These are phyloP conservation scores for Ogataea wickerhamii DNA, from an alignment of 805 yeast genomes.

Conservation along the genomic window DNA sequence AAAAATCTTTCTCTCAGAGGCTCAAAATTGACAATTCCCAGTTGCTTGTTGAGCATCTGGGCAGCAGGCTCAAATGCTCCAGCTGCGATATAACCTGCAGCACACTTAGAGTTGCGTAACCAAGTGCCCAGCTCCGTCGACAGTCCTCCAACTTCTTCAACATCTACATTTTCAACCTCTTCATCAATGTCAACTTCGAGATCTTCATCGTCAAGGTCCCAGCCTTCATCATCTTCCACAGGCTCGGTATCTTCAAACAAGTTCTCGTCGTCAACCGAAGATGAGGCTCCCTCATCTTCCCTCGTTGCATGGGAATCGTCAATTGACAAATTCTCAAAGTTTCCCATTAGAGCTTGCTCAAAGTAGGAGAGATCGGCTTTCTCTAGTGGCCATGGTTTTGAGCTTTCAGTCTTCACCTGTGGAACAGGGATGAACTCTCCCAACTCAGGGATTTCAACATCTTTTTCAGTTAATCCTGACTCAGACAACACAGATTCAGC, in stretches of 20 bases:
- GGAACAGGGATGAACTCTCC: slow-evolving; percentile 43
- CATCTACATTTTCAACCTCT: slow-evolving; percentile 37
- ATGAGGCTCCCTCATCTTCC: slow-evolving; percentile 6
- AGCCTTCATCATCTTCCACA: slow-evolving; percentile 65
- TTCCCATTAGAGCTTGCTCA: slow-evolving; percentile 79
- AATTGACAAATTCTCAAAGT: slow-evolving; percentile 59
- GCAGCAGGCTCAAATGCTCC: slow-evolving; percentile 97
- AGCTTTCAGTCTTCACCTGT: slow-evolving; percentile 43
- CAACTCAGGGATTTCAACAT: slow-evolving; percentile 43
- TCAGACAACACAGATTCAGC: slow-evolving; percentile 71
- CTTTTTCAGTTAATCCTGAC: slow-evolving; percentile 59
- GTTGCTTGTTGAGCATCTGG: slow-evolving; percentile 83
- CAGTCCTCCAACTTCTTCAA: slow-evolving; percentile 31
- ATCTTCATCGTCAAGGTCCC: slow-evolving; percentile 82
- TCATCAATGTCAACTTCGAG: slow-evolving; percentile 54
- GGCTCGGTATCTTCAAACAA: slow-evolving; percentile 42
- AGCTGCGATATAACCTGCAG: slow-evolving; percentile 92
- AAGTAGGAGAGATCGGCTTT: slow-evolving; percentile 72
- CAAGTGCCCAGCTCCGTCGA: slow-evolving; percentile 69
- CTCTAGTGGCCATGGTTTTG: slow-evolving; percentile 78
- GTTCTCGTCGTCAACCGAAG: slow-evolving; percentile 37
- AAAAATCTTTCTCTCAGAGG: slow-evolving; percentile 81
- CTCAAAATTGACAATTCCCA: slow-evolving; percentile 81
- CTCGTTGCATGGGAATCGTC: slow-evolving; percentile 33
- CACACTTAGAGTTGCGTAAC: slow-evolving; percentile 84